These are phyloP conservation scores for Trichoderma atroviride DNA, from an alignment of 2,329 filamentous ascomycete genomes.

Conservation along the genomic window DNA sequence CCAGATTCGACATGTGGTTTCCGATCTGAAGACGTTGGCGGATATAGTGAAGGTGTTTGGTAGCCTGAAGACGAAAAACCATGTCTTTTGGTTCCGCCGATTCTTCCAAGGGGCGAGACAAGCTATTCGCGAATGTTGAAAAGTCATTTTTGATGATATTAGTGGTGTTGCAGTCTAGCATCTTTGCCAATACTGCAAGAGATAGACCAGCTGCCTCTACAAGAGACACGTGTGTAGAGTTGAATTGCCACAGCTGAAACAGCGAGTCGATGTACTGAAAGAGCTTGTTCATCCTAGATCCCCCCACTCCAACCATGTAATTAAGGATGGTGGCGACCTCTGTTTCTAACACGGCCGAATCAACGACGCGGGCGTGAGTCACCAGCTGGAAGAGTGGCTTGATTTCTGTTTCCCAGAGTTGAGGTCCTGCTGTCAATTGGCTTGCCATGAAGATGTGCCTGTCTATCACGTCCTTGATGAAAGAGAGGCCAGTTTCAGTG, in stretches of 20 bases:
- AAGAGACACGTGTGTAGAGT: conserved; percentile 23
- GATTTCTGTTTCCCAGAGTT: conserved; percentile 36
- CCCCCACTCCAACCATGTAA: conserved; percentile 41
- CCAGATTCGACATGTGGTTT: conserved; percentile 21
- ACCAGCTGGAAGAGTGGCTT: conserved; percentile 42
- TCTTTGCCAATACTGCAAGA: conserved; percentile 38
- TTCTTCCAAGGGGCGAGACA: conserved; percentile 31
- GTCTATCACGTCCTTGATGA: conserved; percentile 36
- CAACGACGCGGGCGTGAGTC: conserved; percentile 40
- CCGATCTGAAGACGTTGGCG: conserved; percentile 38
- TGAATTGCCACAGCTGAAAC: conserved; percentile 29
- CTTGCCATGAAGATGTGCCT: conserved; percentile 29
- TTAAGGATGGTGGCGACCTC: conserved; percentile 42
- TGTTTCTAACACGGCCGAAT: conserved; percentile 45
- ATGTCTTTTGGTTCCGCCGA: conserved; percentile 29
- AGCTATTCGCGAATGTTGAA: conserved; percentile 29
- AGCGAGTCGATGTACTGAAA: conserved; percentile 38
- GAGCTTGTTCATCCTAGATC: conserved; percentile 36
- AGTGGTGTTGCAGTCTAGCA: conserved; percentile 43
- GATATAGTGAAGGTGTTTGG: conserved; percentile 39
- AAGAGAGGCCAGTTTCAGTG: conserved; percentile 35
- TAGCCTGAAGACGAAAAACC: conserved; percentile 37
- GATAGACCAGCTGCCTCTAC: conserved; percentile 36
- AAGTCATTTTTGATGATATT: conserved; percentile 37
- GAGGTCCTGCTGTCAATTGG: background rate